Percentiles rank a stretch among this genome's conserved stretches.
Conservation (phyloP, 495 filamentous ascomycete genomes). For the Podospora sp. region DNA sequence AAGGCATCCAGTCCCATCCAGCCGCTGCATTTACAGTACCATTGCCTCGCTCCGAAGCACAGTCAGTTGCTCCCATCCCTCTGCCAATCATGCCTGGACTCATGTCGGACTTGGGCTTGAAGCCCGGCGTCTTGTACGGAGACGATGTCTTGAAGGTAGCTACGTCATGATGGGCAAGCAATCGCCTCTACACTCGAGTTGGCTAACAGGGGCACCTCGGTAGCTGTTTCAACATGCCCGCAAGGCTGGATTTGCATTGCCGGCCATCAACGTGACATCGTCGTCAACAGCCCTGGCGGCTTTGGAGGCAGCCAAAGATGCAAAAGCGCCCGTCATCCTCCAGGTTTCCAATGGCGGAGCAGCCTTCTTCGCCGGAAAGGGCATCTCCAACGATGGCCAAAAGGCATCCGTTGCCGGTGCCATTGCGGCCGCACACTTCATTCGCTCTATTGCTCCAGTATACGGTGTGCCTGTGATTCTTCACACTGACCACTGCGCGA, state of each 20-base stretch:
- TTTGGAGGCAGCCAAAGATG: slow-evolving; percentile 90
- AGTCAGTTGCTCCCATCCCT: neutral
- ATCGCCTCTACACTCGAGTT: neutral
- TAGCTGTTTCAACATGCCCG: neutral
- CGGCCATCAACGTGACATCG: neutral
- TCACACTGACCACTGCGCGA: slow-evolving; percentile 77
- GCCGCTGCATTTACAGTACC: too few relatives aligned
- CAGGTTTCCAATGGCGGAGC: slow-evolving; percentile 73
- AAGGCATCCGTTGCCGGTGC: slow-evolving; percentile 80
- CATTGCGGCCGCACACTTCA: slow-evolving; percentile 89
- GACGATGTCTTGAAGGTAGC: neutral
- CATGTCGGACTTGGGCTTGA: neutral
- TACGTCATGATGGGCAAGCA: neutral
- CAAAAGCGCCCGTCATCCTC: slow-evolving; percentile 77
- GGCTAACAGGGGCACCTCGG: neutral
- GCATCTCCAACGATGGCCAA: slow-evolving; percentile 71
- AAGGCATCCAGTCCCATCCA: neutral
- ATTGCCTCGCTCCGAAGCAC: neutral
- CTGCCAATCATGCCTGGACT: neutral
- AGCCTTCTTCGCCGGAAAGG: slow-evolving; percentile 94
- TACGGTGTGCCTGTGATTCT: slow-evolving; percentile 89
- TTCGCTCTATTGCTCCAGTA: slow-evolving; percentile 80
- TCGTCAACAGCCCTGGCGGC: slow-evolving; percentile 71
- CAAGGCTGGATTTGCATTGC: neutral
- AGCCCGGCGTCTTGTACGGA: neutral